Base-by-base conservation (phyloP, 192 early-diverging fungal genomes). In the Dimargaris xerosporica region DNA sequence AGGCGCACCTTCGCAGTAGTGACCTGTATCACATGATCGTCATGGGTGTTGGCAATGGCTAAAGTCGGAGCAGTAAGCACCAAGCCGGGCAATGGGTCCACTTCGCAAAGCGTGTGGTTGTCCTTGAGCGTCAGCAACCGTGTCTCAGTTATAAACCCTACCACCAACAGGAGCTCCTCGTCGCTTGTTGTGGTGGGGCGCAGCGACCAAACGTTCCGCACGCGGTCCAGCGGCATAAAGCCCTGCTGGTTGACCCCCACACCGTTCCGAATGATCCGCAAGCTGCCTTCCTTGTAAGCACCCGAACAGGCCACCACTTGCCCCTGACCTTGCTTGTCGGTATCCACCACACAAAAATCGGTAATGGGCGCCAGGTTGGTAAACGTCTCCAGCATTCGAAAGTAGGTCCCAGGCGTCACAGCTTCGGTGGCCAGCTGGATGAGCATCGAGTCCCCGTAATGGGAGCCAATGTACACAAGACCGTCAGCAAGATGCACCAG, bases 271-370 rank as follows among this genome's bases (percentile, higher is more conserved):
- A 99, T 84, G 17, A 95, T 73, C 28, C 91, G 73, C 34, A 99
- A 68, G 0, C 82, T 80, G 4, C 91, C 88, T 65, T 81, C 80
- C 53, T 81, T 83, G 56, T 72, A 75, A 15, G 70, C 75, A 1
- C 93, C 93, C n/a, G 86, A 89, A 66, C 91, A 93, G 13, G 93
- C 83, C 7, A 98, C 85, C 6, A 95, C 73, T 71, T 91, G 83
- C 25, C 80, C 80, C 70, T 79, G 75, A 23, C 81, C 86, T 60
- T 85, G 82, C 51, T 78, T 74, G 61, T 88, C 80, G 29, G 80
- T 63, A 66, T 94, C 88, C 17, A 93, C 82, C 26, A 95, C 77
- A 54, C 82, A 80, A 75, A 98, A 87, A 66, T 96, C 94, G 0
- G 76, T 66, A 4, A 97, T 82, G 0, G 96, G 96, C 25, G 85